Conservation (phyloP, 257 asterid genomes). For the Phtheirospermum japonicum region DNA sequence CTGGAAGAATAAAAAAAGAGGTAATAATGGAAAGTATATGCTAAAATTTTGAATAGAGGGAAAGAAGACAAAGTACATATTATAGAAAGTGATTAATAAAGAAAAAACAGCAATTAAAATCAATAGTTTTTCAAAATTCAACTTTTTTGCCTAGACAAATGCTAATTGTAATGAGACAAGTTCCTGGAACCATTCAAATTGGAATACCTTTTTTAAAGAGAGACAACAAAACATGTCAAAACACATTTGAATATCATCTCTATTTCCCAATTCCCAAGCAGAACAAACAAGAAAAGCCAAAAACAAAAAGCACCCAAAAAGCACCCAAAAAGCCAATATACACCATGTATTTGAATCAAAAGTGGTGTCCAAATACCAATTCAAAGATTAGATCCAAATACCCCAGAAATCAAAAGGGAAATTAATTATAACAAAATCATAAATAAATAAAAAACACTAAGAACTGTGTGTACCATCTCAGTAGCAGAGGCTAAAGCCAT, state of each 20-base stretch:
- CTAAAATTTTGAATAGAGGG: not conserved
- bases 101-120: constrained; percentile 20
- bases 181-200: constrained; percentile 47
- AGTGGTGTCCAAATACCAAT: no score
- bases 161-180: constrained; percentile 41
- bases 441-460: not conserved
- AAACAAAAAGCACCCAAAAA: constrained; percentile 23
- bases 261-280: constrained; percentile 33
- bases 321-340: constrained; percentile 34
- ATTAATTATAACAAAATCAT: no score
- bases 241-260: constrained; percentile 31
- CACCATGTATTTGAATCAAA: constrained; percentile 36
- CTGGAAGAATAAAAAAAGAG: no score
- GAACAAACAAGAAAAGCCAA: constrained; percentile 61
- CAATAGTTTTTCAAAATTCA: constrained; percentile 36
- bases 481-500: constrained; percentile 55
- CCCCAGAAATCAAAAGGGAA: no score
- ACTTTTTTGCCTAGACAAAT: constrained; percentile 32
- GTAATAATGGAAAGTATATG: not conserved
- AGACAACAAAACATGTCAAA: constrained; percentile 43
- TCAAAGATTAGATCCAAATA: constrained; percentile 20
- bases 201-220: constrained; percentile 28
- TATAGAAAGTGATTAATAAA: constrained; percentile 24
- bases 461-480: constrained; percentile 69
- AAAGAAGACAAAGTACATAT: not conserved